Conservation (phyloP, 2,329 filamentous ascomycete species). For the Magnaporthiopsis rhizophila region DNA sequence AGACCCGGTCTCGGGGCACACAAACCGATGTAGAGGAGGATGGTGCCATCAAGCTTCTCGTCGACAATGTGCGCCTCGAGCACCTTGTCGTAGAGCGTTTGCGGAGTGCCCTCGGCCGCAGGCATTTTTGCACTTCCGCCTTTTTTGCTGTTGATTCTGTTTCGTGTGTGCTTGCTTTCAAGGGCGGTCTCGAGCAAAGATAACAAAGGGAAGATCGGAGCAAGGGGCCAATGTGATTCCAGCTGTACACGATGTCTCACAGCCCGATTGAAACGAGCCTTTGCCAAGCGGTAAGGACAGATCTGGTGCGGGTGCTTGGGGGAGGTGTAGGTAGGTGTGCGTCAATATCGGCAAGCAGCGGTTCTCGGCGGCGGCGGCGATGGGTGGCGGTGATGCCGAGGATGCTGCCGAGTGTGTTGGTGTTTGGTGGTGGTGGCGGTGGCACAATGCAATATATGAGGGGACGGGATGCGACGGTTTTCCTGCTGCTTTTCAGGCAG, state of each 20-base stretch:
- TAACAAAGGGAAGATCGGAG: not conserved
- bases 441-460: not conserved
- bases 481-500: not conserved
- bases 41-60: slow-evolving; percentile 87
- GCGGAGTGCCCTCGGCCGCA: slow-evolving; percentile 59
- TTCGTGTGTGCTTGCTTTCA: no score
- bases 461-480: no score
- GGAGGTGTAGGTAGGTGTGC: no score
- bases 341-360: no score
- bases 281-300: no score
- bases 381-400: no score
- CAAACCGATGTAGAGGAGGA: slow-evolving; percentile 87
- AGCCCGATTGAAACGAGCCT: no score
- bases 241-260: no score
- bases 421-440: not conserved
- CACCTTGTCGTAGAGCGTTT: slow-evolving; percentile 97
- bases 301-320: no score
- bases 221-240: not conserved
- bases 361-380: no score
- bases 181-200: not conserved
- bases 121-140: slow-evolving; percentile 49
- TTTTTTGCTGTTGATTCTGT: slow-evolving; percentile 24
- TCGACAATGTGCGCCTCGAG: slow-evolving; percentile 91
- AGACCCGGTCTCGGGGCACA: slow-evolving; percentile 9
- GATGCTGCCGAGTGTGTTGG: no score